Conservation (phyloP, 331 rosid genomes). For the Pyrus hybrid region DNA sequence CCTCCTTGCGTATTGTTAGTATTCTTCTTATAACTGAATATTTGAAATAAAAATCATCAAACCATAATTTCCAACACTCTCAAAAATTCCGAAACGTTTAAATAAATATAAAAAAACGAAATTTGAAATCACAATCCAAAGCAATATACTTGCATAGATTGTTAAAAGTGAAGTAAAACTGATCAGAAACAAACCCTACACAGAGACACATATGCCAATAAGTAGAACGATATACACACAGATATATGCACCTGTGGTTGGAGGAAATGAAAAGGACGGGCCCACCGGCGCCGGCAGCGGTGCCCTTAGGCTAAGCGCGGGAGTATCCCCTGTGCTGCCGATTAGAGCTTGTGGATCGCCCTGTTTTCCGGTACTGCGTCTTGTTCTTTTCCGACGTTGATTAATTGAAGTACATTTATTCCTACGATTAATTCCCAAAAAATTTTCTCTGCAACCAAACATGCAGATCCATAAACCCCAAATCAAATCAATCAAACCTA, state of each 20-base stretch:
- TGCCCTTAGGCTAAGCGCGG: constrained; percentile 52
- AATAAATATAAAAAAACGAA: not conserved
- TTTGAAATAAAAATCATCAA: not conserved
- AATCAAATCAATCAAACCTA: constrained; percentile 2
- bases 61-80: not conserved
- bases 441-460: constrained; percentile 34
- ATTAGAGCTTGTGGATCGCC: constrained; percentile 65
- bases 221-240: not conserved
- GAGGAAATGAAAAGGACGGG: constrained; percentile 46
- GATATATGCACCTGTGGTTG: constrained; percentile 39
- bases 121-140: not conserved
- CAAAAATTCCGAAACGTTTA: not conserved
- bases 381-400: constrained; percentile 79
- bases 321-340: constrained; percentile 59
- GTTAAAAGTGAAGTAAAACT: too few relatives aligned
- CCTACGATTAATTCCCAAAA: constrained; percentile 38
- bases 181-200: not conserved
- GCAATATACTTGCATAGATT: not conserved
- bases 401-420: constrained; percentile 95
- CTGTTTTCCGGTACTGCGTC: constrained; percentile 42
- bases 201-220: not conserved
- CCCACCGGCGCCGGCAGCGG: constrained; percentile 41
- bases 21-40: constrained; percentile 58
- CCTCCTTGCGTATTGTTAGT: constrained; percentile 77
- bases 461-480: constrained; percentile 16